These are phyloP conservation scores for Phycomyces nitens DNA, from an alignment of 192 early-diverging fungal genomes.

Conservation along the genomic window DNA sequence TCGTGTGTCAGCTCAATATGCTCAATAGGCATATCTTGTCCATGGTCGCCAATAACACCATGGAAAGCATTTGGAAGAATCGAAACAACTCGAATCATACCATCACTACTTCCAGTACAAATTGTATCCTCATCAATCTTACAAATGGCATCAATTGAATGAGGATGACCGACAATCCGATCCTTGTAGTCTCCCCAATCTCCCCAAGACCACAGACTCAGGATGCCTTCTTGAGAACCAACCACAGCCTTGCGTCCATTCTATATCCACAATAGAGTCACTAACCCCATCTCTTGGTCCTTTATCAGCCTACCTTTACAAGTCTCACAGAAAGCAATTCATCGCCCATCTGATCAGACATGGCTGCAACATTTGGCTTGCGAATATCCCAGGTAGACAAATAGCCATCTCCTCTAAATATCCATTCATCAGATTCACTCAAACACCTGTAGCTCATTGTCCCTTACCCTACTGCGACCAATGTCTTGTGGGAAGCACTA, in stretches of 20 bases:
- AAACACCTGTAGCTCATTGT: neutral
- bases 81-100: constrained; percentile 78
- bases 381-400: constrained; percentile 90
- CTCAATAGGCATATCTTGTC: constrained; percentile 85
- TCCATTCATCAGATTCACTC: neutral
- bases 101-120: constrained; percentile 90
- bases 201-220: constrained; percentile 86
- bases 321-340: constrained; percentile 83
- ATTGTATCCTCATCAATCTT: constrained; percentile 82
- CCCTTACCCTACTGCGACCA: constrained; percentile 68
- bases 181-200: constrained; percentile 93
- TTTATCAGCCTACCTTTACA: constrained; percentile 49
- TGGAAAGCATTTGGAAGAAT: constrained; percentile 90
- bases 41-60: constrained; percentile 85
- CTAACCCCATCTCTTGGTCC: neutral
- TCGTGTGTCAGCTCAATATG: constrained; percentile 68
- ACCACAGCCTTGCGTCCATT: constrained; percentile 81
- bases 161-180: constrained; percentile 92
- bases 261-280: constrained; percentile 34
- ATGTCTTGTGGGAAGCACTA: constrained; percentile 64
- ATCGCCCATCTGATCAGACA: constrained; percentile 94
- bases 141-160: constrained; percentile 81
- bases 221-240: constrained; percentile 85
- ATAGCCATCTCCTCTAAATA: constrained; percentile 82
- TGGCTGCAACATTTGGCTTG: constrained; percentile 76